Evolutionary conservation across 179 eudicot genomes (phyloP).

Genomic region (Silene noctiflora): DNA sequence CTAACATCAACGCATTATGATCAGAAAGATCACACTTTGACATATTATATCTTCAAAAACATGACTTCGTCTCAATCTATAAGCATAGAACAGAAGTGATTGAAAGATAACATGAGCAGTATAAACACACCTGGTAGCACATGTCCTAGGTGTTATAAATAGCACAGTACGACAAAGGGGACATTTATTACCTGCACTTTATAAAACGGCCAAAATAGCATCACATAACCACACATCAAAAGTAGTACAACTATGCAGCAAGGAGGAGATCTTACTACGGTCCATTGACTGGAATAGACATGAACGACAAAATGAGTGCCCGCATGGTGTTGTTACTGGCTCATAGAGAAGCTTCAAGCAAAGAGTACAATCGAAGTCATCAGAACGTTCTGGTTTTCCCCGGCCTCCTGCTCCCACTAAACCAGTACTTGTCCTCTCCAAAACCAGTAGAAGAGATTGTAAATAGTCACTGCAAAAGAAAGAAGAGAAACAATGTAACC

Average conservation of each 20-base stretch:
- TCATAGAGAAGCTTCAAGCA: conserved; percentile 91
- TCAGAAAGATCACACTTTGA: not conserved
- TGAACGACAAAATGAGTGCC: conserved; percentile 96
- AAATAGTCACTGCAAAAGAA: conserved; percentile 38
- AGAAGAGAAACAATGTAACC: conserved; percentile 14
- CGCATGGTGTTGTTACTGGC: conserved; percentile 97
- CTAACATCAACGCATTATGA: not conserved
- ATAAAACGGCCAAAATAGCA: conserved; percentile 24
- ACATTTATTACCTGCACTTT: conserved; percentile 79
- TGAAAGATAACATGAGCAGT: not conserved
- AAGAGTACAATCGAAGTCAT: conserved; percentile 96
- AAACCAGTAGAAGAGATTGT: conserved; percentile 48
- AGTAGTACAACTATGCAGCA: conserved; percentile 6
- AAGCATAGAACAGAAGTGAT: not conserved
- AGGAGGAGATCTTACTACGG: conserved; percentile 53
- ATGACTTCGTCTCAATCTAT: not conserved
- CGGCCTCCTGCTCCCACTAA: conserved; percentile 42
- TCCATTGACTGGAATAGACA: conserved; percentile 99
- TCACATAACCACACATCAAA: not conserved
- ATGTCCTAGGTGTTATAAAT: conserved; percentile 82
- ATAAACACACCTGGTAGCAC: conserved; percentile 67
- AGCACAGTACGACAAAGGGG: conserved; percentile 93
- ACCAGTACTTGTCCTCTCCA: conserved; percentile 47
- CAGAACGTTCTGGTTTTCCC: conserved; percentile 66
- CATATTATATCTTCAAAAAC: not conserved